Evolutionary conservation across 1,284 basidiomycete genomes (phyloP).

Genomic region (Ceratobasidium theobromae): DNA sequence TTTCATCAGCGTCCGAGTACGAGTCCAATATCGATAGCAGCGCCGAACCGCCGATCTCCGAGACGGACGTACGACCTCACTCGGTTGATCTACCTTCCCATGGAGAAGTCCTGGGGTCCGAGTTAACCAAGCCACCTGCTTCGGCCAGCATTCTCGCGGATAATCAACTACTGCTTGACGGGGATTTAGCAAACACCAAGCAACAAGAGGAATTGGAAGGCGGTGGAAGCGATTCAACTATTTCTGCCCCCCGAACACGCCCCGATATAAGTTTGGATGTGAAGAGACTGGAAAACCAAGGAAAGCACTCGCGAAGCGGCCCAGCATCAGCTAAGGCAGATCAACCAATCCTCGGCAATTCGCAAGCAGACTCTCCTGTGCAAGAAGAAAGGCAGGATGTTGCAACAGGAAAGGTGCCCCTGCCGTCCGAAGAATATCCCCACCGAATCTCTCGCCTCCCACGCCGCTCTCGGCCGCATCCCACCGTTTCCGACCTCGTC

Average conservation of each 20-base stretch:
- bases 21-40: constrained; percentile 22
- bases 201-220: constrained; percentile 43
- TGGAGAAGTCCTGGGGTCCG: background rate
- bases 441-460: constrained; percentile 64
- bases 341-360: background rate
- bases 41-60: constrained; percentile 11
- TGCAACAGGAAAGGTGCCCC: background rate
- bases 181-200: background rate
- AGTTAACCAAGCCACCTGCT: background rate
- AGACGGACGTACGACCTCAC: constrained; percentile 8
- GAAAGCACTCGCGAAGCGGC: too few relatives aligned
- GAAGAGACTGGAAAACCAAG: background rate
- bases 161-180: background rate
- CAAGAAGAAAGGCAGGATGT: constrained; percentile 5
- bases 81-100: constrained; percentile 19
- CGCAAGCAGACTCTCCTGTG: constrained; percentile 7
- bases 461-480: constrained; percentile 57
- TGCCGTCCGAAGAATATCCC: constrained; percentile 1
- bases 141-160: background rate
- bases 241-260: constrained; percentile 61
- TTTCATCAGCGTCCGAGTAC: constrained; percentile 22
- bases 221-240: constrained; percentile 84
- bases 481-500: constrained; percentile 82
- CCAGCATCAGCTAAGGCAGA: too few relatives aligned
- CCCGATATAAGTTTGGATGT: constrained; percentile 12